Evolutionary conservation across 306 rosid species (phyloP).

Genomic region (Lathyrus oleraceus): DNA sequence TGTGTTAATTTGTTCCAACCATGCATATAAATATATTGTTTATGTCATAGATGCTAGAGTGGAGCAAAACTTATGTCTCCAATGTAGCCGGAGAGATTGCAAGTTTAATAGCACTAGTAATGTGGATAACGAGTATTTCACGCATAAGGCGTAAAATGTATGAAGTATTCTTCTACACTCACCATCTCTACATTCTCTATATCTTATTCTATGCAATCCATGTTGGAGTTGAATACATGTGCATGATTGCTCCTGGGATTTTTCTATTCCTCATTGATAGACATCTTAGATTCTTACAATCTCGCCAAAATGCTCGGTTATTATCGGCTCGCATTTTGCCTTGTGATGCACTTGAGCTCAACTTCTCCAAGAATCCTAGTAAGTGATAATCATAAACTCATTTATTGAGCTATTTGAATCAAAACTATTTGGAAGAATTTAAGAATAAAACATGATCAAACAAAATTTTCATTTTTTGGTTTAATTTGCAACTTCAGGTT

Average conservation of each 20-base stretch:
- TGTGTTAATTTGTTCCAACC: not conserved
- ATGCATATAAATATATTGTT: not conserved
- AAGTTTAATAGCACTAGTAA: conserved; percentile 45
- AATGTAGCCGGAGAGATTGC: conserved; percentile 68
- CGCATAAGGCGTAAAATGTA: conserved; percentile 58
- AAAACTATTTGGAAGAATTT: not conserved
- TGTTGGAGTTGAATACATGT: conserved; percentile 52
- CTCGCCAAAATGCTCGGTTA: conserved; percentile 43
- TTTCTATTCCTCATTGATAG: conserved; percentile 74
- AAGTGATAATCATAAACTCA: not conserved
- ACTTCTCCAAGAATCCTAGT: conserved; percentile 62
- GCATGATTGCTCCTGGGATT: conserved; percentile 64
- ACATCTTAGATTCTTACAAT: conserved; percentile 60
- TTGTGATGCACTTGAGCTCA: conserved; percentile 52
- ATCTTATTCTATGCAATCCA: conserved; percentile 63
- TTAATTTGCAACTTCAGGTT: conserved; percentile 40
- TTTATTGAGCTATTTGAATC: too few relatives aligned
- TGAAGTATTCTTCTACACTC: conserved; percentile 75
- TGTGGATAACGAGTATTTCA: conserved; percentile 59
- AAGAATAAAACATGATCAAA: too few relatives aligned
- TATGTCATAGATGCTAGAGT: conserved; percentile 36
- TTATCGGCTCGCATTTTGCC: conserved; percentile 65
- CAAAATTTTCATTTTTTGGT: not conserved
- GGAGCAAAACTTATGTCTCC: conserved; percentile 56
- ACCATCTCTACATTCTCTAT: conserved; percentile 59